A percentile compares a stretch with the other conserved stretches of the same genome.
Conservation (phyloP, 805 yeast species). For the Yarrowia keelungensis region DNA sequence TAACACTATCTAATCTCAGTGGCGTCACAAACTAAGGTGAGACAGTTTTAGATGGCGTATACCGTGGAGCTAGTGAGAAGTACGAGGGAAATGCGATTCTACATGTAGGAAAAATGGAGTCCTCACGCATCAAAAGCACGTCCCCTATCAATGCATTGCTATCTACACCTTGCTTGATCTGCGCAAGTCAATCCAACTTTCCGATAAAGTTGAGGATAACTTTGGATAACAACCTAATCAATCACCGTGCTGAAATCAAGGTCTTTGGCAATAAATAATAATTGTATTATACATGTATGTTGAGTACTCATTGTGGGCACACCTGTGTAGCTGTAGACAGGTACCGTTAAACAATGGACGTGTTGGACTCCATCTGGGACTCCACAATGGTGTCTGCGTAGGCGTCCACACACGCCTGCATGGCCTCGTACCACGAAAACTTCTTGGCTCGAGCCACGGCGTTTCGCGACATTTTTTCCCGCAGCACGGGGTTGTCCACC, state of each 20-base stretch:
- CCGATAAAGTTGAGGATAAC: no score
- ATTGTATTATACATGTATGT: slow-evolving; percentile 34
- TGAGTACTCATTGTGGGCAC: slow-evolving; percentile 16
- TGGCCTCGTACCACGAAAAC: slow-evolving; percentile 39
- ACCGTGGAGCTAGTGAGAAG: no score
- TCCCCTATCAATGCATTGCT: no score
- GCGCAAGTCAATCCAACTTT: no score
- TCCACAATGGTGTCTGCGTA: slow-evolving; percentile 38
- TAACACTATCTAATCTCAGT: neutral
- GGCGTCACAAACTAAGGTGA: slow-evolving; percentile 5
- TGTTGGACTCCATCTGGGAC: slow-evolving; percentile 5
- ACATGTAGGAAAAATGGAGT: no score
- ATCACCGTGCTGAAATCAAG: no score
- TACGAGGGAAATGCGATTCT: no score
- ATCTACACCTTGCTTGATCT: no score
- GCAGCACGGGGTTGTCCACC: slow-evolving; percentile 32
- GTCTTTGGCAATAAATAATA: slow-evolving; percentile 14
- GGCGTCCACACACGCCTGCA: slow-evolving; percentile 39
- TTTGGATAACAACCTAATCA: slow-evolving; percentile 1
- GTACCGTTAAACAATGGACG: slow-evolving; percentile 14
- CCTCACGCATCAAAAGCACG: no score
- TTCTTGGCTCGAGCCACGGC: slow-evolving; percentile 35
- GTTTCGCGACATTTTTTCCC: slow-evolving; percentile 32
- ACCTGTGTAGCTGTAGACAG: neutral
- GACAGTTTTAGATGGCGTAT: neutral